phyloP scores from a whole-genome alignment of 495 filamentous ascomycete genomes.

The Pyrenula aspistea region DNA sequence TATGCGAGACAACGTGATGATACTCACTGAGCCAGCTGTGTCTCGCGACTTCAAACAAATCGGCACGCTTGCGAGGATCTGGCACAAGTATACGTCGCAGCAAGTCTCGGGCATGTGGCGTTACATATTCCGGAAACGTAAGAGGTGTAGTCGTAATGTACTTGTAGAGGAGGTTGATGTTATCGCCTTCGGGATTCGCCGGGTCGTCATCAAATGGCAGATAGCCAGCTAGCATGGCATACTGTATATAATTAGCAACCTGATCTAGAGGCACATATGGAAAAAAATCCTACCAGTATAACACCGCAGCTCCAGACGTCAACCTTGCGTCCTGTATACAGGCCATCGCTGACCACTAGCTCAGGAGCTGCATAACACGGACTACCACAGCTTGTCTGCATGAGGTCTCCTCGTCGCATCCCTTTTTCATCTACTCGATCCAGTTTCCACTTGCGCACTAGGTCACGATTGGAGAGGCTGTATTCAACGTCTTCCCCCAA shows the following conservation, averaged over 20 bases:
- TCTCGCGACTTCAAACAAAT: constrained; percentile 92
- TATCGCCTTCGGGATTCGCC: constrained; percentile 96
- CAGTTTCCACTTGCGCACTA: constrained; percentile 63
- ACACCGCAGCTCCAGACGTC: constrained; percentile 99
- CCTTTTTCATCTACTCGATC: constrained; percentile 78
- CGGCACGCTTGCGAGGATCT: constrained; percentile 85
- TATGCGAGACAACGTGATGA: constrained; percentile 85
- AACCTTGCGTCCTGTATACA: constrained; percentile 95
- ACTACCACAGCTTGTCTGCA: constrained; percentile 47
- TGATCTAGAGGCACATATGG: constrained; percentile 1
- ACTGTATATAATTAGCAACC: constrained; percentile 39
- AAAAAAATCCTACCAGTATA: constrained; percentile 67
- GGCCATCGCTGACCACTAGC: constrained; percentile 90
- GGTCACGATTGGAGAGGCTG: constrained; percentile 72
- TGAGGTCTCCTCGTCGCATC: constrained; percentile 55
- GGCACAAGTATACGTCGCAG: constrained; percentile 91
- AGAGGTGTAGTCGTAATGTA: constrained; percentile 97
- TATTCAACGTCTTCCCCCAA: constrained; percentile 83
- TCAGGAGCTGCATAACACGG: constrained; percentile 93
- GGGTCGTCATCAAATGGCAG: constrained; percentile 99
- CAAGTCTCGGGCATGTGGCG: constrained; percentile 89
- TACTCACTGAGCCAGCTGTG: constrained; percentile 99
- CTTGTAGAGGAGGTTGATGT: constrained; percentile 98
- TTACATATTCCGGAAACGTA: constrained; percentile 98
- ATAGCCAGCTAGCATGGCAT: constrained; percentile 97